Conservation (phyloP, 1,284 basidiomycete genomes). For the Apiotrichum mycotoxinovorans region DNA sequence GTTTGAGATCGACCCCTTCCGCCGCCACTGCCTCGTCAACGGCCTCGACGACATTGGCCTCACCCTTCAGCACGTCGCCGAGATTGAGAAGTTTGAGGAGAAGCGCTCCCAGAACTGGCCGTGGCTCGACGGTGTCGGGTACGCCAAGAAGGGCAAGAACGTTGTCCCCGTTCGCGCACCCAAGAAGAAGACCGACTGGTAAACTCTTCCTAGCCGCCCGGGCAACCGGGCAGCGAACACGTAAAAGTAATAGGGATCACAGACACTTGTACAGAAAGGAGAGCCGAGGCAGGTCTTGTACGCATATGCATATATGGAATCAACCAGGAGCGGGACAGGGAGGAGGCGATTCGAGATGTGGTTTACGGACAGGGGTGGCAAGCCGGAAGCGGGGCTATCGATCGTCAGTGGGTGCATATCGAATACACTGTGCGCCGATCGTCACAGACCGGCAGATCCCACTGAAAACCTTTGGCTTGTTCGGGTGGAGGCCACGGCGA, state of each 20-base stretch:
- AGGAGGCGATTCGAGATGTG: too few species aligned
- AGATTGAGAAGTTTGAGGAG: slow-evolving; percentile 73
- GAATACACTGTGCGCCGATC: too few species aligned
- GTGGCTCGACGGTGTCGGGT: slow-evolving; percentile 91
- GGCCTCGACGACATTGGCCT: slow-evolving; percentile 91
- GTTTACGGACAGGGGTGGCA: not conserved
- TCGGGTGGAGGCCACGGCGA: too few species aligned
- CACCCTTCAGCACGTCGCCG: slow-evolving; percentile 70
- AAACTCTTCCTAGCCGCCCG: slow-evolving; percentile 31
- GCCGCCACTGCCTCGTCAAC: slow-evolving; percentile 85
- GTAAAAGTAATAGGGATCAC: not conserved
- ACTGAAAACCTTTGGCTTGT: too few species aligned
- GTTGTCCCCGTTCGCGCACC: slow-evolving; percentile 50
- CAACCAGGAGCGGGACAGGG: not conserved
- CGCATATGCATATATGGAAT: slow-evolving; percentile 5
- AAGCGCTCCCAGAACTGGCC: slow-evolving; percentile 74
- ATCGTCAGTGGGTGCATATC: too few species aligned
- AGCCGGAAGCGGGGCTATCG: not conserved
- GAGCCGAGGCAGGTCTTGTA: slow-evolving; percentile 5
- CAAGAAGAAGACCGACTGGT: slow-evolving; percentile 69
- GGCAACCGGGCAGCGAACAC: not conserved
- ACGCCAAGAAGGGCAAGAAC: slow-evolving; percentile 61
- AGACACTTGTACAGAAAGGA: slow-evolving; percentile 2
- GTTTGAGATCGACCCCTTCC: slow-evolving; percentile 82
- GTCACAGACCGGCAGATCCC: too few species aligned